Conservation (phyloP, 2,329 filamentous ascomycete species). For the Nemania serpens region DNA sequence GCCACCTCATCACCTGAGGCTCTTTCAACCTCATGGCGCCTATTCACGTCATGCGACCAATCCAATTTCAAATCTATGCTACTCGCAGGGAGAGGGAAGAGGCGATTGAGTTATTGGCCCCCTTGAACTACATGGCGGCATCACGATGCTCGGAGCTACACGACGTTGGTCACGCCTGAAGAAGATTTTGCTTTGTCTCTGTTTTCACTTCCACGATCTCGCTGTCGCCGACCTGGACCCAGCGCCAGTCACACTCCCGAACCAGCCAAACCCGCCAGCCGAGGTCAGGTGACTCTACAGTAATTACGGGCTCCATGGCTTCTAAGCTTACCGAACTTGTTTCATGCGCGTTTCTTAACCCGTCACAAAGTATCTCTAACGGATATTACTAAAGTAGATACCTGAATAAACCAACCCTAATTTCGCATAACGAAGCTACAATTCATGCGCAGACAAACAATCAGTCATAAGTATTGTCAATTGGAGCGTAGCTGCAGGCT, state of each 20-base stretch:
- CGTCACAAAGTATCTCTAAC: background rate
- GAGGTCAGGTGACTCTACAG: background rate
- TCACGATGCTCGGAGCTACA: background rate
- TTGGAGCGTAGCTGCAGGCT: constrained; percentile 3
- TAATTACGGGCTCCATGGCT: background rate
- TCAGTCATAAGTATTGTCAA: background rate
- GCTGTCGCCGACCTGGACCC: background rate
- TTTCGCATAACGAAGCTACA: no score
- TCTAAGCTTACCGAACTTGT: background rate
- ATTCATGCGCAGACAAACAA: no score
- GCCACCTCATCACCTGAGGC: constrained; percentile 18
- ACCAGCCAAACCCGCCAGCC: background rate
- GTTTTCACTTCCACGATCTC: background rate
- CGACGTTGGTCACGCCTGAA: constrained; percentile 8
- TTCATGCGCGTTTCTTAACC: constrained; percentile 2
- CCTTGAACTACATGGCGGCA: background rate
- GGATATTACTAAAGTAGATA: no score
- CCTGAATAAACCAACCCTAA: no score
- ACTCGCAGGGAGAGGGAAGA: background rate
- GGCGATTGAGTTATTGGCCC: background rate
- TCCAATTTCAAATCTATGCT: background rate
- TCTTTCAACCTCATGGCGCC: constrained; percentile 7
- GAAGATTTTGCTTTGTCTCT: constrained; percentile 1
- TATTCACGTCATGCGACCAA: constrained; percentile 20
- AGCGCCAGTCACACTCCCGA: background rate